phyloP scores from a whole-genome alignment of 352 stramenopile species.

The Pythium dissotocum region DNA sequence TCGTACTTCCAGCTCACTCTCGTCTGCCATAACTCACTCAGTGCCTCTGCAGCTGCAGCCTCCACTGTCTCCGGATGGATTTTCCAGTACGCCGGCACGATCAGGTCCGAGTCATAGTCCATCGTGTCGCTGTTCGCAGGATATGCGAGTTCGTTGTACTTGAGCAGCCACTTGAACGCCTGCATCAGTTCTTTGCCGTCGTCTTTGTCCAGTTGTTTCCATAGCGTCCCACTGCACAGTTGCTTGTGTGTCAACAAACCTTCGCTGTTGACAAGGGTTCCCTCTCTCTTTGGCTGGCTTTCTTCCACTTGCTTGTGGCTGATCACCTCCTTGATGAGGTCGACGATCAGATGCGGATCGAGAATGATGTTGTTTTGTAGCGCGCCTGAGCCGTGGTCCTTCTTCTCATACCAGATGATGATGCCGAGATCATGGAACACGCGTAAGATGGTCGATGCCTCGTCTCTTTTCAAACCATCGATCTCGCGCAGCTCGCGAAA shows the following conservation, averaged over 20 bases:
- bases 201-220: constrained; percentile 19
- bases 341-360: constrained; percentile 31
- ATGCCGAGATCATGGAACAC: constrained; percentile 21
- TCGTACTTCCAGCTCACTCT: not conserved
- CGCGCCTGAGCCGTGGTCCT: not conserved
- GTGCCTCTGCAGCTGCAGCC: too few relatives aligned
- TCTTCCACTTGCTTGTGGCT: not conserved
- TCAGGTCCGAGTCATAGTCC: constrained; percentile 26
- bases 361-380: constrained; percentile 6
- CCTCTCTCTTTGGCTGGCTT: not conserved
- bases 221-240: constrained; percentile 2
- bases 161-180: constrained; percentile 31
- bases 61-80: not conserved
- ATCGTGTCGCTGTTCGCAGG: constrained; percentile 12
- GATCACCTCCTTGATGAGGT: constrained; percentile 10
- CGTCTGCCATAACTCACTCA: not conserved
- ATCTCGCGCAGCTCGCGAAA: constrained; percentile 2
- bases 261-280: not conserved
- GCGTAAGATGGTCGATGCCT: constrained; percentile 2
- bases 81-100: constrained; percentile 13
- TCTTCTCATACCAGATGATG: constrained; percentile 16
- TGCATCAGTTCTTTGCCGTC: constrained; percentile 11
- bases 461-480: constrained; percentile 2
- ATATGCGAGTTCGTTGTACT: constrained; percentile 26
- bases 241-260: constrained; percentile 1